Percentiles rank a stretch among this genome's conserved stretches.
Evolutionary conservation across 805 yeast species (phyloP).

Genomic region (Cyberlindnera mrakii): DNA sequence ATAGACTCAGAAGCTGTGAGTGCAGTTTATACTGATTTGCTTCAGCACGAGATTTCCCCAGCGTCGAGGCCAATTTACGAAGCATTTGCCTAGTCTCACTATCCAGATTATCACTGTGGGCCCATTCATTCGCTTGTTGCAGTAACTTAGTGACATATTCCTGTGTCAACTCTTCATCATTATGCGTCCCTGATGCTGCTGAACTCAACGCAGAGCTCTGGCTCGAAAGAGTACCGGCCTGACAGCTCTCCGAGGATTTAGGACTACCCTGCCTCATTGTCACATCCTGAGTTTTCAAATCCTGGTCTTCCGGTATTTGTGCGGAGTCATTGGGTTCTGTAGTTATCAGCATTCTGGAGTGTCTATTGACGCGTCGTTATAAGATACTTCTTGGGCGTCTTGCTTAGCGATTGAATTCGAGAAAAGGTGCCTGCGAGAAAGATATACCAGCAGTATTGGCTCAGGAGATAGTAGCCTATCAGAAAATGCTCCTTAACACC

Average conservation of each 20-base stretch:
- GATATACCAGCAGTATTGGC: too few relatives aligned
- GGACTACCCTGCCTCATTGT: not conserved
- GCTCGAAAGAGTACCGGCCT: not conserved
- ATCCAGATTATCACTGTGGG: conserved; percentile 1
- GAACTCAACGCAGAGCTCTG: not conserved
- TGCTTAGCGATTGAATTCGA: too few relatives aligned
- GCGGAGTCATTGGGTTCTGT: too few relatives aligned
- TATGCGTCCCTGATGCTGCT: not conserved
- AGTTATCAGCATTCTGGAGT: too few relatives aligned
- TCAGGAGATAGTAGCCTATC: too few relatives aligned
- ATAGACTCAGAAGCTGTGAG: conserved; percentile 36
- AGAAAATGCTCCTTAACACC: too few relatives aligned
- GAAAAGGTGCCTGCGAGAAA: too few relatives aligned
- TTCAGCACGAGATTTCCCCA: conserved; percentile 24
- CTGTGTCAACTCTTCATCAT: conserved; percentile 1
- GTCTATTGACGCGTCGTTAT: too few relatives aligned
- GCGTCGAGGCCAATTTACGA: conserved; percentile 14
- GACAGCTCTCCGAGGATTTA: not conserved
- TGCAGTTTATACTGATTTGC: conserved; percentile 30
- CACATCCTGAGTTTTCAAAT: too few relatives aligned
- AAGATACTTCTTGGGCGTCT: too few relatives aligned
- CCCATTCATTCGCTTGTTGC: conserved; percentile 1
- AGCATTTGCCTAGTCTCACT: conserved; percentile 11
- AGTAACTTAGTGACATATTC: not conserved
- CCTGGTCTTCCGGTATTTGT: too few relatives aligned